Conservation (phyloP, 2,329 filamentous ascomycete genomes). For the Colletotrichum phormii region DNA sequence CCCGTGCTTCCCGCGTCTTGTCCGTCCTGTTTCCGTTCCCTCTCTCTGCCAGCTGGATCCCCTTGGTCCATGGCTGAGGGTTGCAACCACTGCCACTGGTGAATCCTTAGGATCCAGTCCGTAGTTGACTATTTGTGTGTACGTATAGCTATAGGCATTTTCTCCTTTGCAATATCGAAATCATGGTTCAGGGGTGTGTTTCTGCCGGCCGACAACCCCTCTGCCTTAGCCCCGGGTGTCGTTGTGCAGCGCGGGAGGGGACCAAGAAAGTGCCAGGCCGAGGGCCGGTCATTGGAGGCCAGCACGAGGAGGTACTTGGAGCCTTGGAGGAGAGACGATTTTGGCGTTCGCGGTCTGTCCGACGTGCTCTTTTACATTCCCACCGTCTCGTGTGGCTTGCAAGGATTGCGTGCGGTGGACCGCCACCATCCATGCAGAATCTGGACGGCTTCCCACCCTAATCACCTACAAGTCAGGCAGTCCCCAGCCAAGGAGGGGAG, state of each 20-base stretch:
- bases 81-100: neutral
- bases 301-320: neutral
- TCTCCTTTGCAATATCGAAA: neutral
- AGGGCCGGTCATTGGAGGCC: constrained; percentile 8
- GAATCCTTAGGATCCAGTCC: neutral
- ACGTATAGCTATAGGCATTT: neutral
- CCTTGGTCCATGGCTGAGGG: neutral
- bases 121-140: neutral
- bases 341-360: constrained; percentile 25
- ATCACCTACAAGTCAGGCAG: constrained; percentile 38
- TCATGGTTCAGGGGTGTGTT: constrained; percentile 24
- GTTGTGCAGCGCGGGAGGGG: constrained; percentile 15
- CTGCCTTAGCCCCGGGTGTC: constrained; percentile 34
- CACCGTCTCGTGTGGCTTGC: constrained; percentile 37
- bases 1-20: neutral
- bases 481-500: constrained; percentile 32
- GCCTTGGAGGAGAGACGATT: neutral
- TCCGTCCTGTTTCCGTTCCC: neutral
- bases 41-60: neutral
- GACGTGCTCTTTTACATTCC: constrained; percentile 23
- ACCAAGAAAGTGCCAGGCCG: constrained; percentile 25
- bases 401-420: constrained; percentile 31
- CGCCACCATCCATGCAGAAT: constrained; percentile 34
- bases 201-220: constrained; percentile 23
- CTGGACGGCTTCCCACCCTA: constrained; percentile 37